phyloP scores from a whole-genome alignment of 331 rosid genomes.

The Saraca asoca region DNA sequence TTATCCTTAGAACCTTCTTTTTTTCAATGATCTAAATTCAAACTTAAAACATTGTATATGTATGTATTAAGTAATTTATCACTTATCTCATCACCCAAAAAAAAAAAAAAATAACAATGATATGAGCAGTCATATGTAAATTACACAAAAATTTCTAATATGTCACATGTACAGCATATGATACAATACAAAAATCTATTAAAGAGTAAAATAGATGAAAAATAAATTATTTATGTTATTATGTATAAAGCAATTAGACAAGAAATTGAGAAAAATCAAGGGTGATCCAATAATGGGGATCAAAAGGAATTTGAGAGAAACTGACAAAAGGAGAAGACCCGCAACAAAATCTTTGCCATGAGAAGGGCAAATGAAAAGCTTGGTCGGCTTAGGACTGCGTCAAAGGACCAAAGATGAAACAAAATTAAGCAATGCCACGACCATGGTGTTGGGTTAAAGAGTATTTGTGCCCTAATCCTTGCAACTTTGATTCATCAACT shows the following conservation, averaged over 20 bases:
- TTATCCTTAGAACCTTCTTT: too few relatives aligned
- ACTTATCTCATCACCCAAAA: too few relatives aligned
- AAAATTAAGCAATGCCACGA: constrained; percentile 42
- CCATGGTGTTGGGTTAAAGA: constrained; percentile 46
- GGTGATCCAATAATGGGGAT: constrained; percentile 23
- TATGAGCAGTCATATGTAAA: too few relatives aligned
- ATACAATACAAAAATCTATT: too few relatives aligned
- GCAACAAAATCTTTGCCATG: constrained; percentile 21
- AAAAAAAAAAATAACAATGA: too few relatives aligned
- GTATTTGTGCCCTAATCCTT: constrained; percentile 50
- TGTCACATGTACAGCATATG: too few relatives aligned
- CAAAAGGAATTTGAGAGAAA: constrained; percentile 34
- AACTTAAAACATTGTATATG: too few relatives aligned
- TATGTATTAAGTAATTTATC: too few relatives aligned
- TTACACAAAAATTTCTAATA: too few relatives aligned
- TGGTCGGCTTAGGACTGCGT: constrained; percentile 21
- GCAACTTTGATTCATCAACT: constrained; percentile 35
- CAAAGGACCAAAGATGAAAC: constrained; percentile 44
- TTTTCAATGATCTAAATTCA: too few relatives aligned
- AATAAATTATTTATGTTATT: too few relatives aligned
- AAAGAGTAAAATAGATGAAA: too few relatives aligned
- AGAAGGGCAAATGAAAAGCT: constrained; percentile 13
- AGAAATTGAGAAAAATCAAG: neutral
- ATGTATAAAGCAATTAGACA: neutral
- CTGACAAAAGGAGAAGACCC: constrained; percentile 34